Base-by-base conservation (phyloP, 1,284 basidiomycete species). In the Gymnopus androsaceus region DNA sequence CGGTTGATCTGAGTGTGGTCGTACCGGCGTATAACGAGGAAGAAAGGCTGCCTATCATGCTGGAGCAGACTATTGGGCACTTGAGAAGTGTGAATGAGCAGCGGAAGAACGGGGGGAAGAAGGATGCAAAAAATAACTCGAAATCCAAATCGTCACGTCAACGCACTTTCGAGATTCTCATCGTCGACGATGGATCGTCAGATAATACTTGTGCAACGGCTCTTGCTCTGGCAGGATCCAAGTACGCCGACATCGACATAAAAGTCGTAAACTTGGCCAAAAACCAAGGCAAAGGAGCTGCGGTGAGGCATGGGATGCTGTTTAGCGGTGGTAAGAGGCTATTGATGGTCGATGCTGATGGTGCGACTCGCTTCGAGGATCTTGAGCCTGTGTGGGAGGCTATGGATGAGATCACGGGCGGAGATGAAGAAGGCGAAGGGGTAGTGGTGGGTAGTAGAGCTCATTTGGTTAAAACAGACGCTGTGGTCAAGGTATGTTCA, bases 11-110 rank as follows among this genome's bases (percentile, higher is more conserved):
- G 28, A 88, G 84, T 19, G 81, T 97, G 59, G 80, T 97, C 56
- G 84, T 97, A 7, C 95, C 95, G 12, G 94, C 95, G 0, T 98
- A 87, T 77, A 97, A 97, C 66, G 95, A 97, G 72, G 82, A 83
- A 8, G 72, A 80, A 14, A 82, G 95, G 5, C 75, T 98, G n/a
- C 87, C 87, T 0, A 67, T 74, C 37, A 97, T 97, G 94, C 82
- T 98, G 61, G 73, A 78, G 4, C 83, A 86, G 23, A 84, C 92
- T 6, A 72, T 95, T 50, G 79, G 74, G 17, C 83, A 89, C 66
- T 78, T 87, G 37, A n/a, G 4, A 21, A 47, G 31, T 27, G 30
- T 47, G 12, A 47, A 47, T 11, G 31, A 47, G n/a, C 30, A 47
- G 45, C 45, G 45, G 45, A 31, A 11, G 31, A 66, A 68, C 3